Base-by-base conservation (phyloP, 2,329 filamentous ascomycete genomes). In the Apiospora koreana region DNA sequence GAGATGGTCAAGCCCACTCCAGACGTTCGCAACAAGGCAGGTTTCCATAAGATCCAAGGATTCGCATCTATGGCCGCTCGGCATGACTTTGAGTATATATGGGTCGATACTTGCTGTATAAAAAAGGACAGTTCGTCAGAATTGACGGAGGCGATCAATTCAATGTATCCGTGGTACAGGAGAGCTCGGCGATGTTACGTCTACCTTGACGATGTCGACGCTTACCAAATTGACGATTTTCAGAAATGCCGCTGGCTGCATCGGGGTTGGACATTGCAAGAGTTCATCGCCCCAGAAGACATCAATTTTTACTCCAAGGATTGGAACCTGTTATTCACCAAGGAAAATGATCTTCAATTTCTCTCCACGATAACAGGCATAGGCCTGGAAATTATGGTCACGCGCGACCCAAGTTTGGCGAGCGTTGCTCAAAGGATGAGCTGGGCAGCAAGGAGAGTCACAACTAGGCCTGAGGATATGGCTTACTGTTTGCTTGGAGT, bases 401-500 rank as follows among this genome's bases (percentile, higher is more conserved):
- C 54, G 4, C 42, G 31, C n/a, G 38, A 65, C 54, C 35, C 41
- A 0, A 64, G 28, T 7, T 18, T 43, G 43, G 64, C 50, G 1
- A 67, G 42, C 18, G 25, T 69, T 14, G 69, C 69, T 2, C 67
- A 23, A 12, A 58, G 46, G 0, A 75, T 7, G 41, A 31, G 70
- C 25, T 75, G 72, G 71, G 58, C 67, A 8, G 46, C 48, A 10
- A 45, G 46, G 31, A 70, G 73, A n/a, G 64, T 71, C 14, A 74
- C 74, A 14, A 73, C 65, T 28, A 62, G 65, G 5, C 69, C 65
- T 46, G 69, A 72, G 68, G 70, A 74, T 62, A 69, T 72, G 67
- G 70, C 71, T 18, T 74, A 74, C 65, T 73, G 69, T n/a, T 69
- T 74, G 10, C 69, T 73, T 5, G 71, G 72, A 1, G 70, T 73